phyloP scores from a whole-genome alignment of 257 asterid species.

The Striga asiatica region DNA sequence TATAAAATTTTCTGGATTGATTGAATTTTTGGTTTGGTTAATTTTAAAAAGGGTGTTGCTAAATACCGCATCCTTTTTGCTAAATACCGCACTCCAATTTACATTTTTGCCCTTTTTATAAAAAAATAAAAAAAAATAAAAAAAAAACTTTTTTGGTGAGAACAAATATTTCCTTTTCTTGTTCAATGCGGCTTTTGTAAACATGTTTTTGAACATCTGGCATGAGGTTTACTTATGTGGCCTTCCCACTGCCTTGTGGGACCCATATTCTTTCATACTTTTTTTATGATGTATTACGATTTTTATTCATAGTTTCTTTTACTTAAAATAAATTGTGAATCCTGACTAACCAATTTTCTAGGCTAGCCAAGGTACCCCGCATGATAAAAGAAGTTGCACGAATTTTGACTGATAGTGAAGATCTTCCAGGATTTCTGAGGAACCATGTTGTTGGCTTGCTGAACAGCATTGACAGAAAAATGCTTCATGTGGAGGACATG shows the following conservation, averaged over 20 bases:
- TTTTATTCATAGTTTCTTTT: not conserved
- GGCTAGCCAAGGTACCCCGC: conserved; percentile 77
- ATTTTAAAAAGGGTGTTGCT: no score
- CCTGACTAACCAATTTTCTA: conserved; percentile 15
- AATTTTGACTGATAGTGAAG: conserved; percentile 65
- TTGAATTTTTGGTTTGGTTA: no score
- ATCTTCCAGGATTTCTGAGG: conserved; percentile 79
- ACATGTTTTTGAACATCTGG: conserved; percentile 13
- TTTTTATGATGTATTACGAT: not conserved
- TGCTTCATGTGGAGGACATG: conserved; percentile 72
- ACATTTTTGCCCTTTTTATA: no score
- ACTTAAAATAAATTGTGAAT: not conserved
- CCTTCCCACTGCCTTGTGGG: conserved; percentile 11
- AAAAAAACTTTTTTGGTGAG: no score
- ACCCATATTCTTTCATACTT: not conserved
- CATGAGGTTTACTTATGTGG: conserved; percentile 9
- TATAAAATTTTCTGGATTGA: no score
- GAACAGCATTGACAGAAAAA: conserved; percentile 81
- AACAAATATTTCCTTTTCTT: no score
- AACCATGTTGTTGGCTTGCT: conserved; percentile 80
- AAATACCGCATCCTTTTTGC: no score
- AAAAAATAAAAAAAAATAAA: no score
- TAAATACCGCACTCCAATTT: no score
- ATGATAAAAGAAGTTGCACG: conserved; percentile 72
- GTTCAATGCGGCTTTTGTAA: no score